These are phyloP conservation scores for Lentinula boryana DNA, from an alignment of 768 basidiomycete genomes.

Conservation along the genomic window DNA sequence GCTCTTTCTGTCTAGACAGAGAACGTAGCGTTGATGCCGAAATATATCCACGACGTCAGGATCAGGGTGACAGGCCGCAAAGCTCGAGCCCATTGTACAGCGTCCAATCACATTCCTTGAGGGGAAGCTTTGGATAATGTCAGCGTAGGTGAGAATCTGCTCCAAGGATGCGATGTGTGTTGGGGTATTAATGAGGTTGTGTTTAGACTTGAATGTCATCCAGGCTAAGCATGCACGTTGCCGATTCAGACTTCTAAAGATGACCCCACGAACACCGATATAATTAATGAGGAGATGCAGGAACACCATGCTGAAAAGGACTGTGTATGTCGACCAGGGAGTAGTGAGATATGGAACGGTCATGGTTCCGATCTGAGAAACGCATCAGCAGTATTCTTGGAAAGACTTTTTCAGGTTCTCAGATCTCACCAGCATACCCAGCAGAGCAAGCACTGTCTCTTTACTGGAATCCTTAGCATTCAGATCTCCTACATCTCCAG, in stretches of 20 bases:
- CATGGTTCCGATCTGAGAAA: conserved; percentile 47
- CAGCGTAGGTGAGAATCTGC: conserved; percentile 34
- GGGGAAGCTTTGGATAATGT: conserved; percentile 29
- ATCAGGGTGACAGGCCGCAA: conserved; percentile 26
- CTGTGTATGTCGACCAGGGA: conserved; percentile 39
- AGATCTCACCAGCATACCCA: conserved; percentile 57
- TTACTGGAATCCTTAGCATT: conserved; percentile 71
- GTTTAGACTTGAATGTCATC: conserved; percentile 25
- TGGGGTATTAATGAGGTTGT: conserved; percentile 23
- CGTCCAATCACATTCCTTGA: conserved; percentile 31
- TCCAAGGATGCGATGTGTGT: conserved; percentile 34
- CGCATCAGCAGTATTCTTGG: not conserved
- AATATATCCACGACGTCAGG: conserved; percentile 33
- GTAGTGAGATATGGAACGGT: conserved; percentile 52
- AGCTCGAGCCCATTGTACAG: conserved; percentile 46
- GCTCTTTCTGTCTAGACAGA: conserved; percentile 37
- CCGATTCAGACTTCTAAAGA: conserved; percentile 51
- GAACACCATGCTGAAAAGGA: conserved; percentile 43
- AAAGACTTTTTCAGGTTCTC: not conserved
- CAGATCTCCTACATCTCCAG: conserved; percentile 64
- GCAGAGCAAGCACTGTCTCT: conserved; percentile 61
- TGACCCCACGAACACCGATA: conserved; percentile 50
- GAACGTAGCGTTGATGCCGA: conserved; percentile 39
- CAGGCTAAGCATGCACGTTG: conserved; percentile 54
- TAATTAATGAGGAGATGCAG: conserved; percentile 57